Conservation (phyloP, 495 filamentous ascomycete genomes). For the Lepraria neglecta region DNA sequence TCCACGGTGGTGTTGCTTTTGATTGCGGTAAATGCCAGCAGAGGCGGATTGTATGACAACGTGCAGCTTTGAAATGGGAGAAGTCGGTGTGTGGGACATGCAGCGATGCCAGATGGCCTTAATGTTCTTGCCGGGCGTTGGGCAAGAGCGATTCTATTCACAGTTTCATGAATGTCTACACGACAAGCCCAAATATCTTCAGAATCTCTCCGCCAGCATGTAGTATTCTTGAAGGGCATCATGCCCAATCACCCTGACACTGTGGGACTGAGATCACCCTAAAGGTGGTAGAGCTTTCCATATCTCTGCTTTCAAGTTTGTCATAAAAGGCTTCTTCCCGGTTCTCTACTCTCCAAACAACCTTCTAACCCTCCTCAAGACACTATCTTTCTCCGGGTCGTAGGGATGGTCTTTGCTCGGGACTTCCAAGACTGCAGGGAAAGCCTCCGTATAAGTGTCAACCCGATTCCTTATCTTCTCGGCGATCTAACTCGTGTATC, state of each 20-base stretch:
- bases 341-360: conserved; percentile 81
- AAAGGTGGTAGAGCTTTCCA: too few species aligned
- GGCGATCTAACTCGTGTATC: conserved; percentile 58
- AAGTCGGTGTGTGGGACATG: neutral
- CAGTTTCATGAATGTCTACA: neutral
- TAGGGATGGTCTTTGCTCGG: conserved; percentile 99
- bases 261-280: too few species aligned
- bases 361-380: conserved; percentile 80
- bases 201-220: too few species aligned
- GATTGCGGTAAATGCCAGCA: neutral
- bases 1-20: neutral
- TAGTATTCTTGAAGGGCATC: too few species aligned
- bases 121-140: neutral
- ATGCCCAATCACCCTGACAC: too few species aligned
- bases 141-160: neutral
- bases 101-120: neutral
- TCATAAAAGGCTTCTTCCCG: neutral
- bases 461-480: conserved; percentile 81
- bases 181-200: neutral
- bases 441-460: conserved; percentile 49
- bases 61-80: neutral
- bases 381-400: conserved; percentile 98
- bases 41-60: neutral
- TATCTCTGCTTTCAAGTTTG: too few species aligned
- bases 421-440: conserved; percentile 72